A percentile compares a stretch with the other conserved stretches of the same genome.
These are phyloP conservation scores for Plasmodium vivax DNA, from an alignment of 169 alveolate species.

Conservation along the genomic window DNA sequence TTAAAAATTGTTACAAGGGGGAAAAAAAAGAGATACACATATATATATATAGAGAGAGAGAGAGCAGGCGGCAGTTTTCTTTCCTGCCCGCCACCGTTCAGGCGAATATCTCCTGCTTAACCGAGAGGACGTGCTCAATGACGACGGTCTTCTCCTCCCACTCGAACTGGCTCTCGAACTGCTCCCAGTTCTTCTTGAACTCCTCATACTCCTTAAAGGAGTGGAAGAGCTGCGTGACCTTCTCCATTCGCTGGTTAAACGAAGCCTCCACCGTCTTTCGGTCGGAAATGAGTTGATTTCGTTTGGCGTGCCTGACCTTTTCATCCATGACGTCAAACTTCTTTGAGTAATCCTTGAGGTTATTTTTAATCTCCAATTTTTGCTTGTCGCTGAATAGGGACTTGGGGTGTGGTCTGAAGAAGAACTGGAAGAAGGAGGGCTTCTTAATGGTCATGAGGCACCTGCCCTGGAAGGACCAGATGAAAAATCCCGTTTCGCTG, in stretches of 20 bases:
- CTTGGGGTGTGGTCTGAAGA: constrained; percentile 93
- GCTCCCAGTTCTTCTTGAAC: constrained; percentile 80
- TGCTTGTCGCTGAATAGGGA: constrained; percentile 84
- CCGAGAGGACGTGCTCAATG: constrained; percentile 61
- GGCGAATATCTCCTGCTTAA: constrained; percentile 60
- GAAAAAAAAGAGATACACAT: background rate
- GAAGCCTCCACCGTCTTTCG: constrained; percentile 62
- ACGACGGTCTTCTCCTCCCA: constrained; percentile 79
- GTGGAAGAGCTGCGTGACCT: constrained; percentile 38
- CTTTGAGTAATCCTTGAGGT: constrained; percentile 87
- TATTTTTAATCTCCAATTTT: constrained; percentile 87
- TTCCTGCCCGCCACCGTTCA: background rate
- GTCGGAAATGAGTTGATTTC: constrained; percentile 76
- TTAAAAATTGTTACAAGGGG: background rate
- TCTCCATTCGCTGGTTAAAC: constrained; percentile 36
- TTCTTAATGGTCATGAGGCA: constrained; percentile 84
- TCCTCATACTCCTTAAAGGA: constrained; percentile 70
- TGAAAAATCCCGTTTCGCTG: constrained; percentile 88
- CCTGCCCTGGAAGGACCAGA: constrained; percentile 93
- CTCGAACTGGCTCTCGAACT: constrained; percentile 76
- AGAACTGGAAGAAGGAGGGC: constrained; percentile 88
- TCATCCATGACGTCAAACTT: constrained; percentile 85
- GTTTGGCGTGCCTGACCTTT: constrained; percentile 83
- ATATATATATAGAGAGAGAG: no score
- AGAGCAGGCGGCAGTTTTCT: background rate